Conservation (phyloP, 192 early-diverging fungal species). For the Entomortierella parvispora region DNA sequence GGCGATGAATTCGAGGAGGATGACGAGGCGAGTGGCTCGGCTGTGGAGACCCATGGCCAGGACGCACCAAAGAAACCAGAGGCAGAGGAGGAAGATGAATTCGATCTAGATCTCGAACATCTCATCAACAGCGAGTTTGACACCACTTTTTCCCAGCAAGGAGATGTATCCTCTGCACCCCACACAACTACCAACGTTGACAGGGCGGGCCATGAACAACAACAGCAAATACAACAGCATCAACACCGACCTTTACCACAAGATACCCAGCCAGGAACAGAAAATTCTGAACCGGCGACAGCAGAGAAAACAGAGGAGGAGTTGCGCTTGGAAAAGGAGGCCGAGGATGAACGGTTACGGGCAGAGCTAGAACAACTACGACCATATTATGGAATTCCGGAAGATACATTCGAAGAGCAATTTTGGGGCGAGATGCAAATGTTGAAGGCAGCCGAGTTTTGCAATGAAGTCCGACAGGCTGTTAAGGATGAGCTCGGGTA, state of each 20-base stretch:
- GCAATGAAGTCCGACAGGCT: constrained; percentile 68
- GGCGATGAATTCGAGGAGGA: background rate
- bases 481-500: constrained; percentile 78
- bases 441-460: constrained; percentile 74
- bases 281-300: no score
- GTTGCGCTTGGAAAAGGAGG: constrained; percentile 12
- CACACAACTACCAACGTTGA: background rate
- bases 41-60: background rate
- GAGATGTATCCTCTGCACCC: no score
- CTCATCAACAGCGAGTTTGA: constrained; percentile 14
- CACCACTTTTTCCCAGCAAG: background rate
- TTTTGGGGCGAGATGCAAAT: constrained; percentile 87
- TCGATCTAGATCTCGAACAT: constrained; percentile 26
- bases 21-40: no score
- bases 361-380: constrained; percentile 12
- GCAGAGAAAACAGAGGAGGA: constrained; percentile 32
- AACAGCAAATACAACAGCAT: no score
- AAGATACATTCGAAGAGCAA: constrained; percentile 40
- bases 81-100: constrained; percentile 13
- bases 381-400: constrained; percentile 38
- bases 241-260: no score
- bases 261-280: background rate
- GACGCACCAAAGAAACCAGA: background rate
- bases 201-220: background rate
- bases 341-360: constrained; percentile 19